Base-by-base conservation (phyloP, 2,329 filamentous ascomycete species). In the Emergomyces pasteurianus region DNA sequence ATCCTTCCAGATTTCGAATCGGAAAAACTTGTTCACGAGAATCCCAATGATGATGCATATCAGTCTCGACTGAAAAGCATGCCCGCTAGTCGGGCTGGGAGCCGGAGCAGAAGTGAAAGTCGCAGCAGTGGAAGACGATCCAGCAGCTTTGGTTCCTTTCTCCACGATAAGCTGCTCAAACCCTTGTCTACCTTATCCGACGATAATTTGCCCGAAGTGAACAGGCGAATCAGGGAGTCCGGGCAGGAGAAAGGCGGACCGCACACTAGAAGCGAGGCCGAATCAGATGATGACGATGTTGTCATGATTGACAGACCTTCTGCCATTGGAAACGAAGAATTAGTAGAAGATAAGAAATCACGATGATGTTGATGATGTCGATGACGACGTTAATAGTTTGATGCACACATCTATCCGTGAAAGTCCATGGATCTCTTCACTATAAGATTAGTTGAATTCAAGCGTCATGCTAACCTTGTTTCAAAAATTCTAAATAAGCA, bases 1-100 rank as follows among this genome's bases (percentile, higher is more conserved):
- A 87, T 95, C 81, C 95, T 91, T 74, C 84, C 88, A 14, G 90
- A 95, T 75, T 95, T 92, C 70, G 87, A 90, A 65, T 80, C 83
- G 65, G 81, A 82, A 43, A 61, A 50, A 26, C 80, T 90, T 58
- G 74, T 89, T 47, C 65, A 66, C 26, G 69, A 72, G 61, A 67
- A 69, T 16, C 69, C 71, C 61, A 65, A 65, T 40, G 65, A 64
- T 54, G 67, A 65, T 63, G 58, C 65, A 60, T 53, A 64, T 58
- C 46, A 64, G 61, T 62, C 64, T 56, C 59, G 59, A 59, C 46
- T 58, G 61, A 63, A 59, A 50, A 61, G 16, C 53, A 61, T 64
- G 62, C 40, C 61, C 6, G 50, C 52, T 42, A 62, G 62, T 26
- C 28, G 50, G 28, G 31, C 59, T 10, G 50, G 50, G 34, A 61